Evolutionary conservation across 257 asterid species (phyloP).

Genomic region (Cinchona pubescens): DNA sequence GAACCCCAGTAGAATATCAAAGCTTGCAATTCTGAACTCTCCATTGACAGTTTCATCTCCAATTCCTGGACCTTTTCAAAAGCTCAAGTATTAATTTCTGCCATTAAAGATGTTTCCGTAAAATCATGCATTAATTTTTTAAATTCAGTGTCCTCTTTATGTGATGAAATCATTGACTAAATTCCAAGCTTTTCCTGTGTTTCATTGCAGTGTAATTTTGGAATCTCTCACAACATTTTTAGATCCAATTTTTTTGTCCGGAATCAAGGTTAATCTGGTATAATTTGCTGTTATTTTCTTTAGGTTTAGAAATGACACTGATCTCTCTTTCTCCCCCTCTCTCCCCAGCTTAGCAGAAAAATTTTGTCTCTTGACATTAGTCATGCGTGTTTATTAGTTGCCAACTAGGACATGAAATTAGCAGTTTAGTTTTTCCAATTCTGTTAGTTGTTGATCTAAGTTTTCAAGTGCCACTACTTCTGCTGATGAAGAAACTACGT

Average conservation of each 20-base stretch:
- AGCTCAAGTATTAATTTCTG: constrained; percentile 59
- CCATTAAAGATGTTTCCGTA: not conserved
- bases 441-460: not conserved
- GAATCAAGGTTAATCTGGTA: too few species aligned
- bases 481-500: not conserved
- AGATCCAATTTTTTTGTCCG: not conserved
- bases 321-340: not conserved
- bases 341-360: not conserved
- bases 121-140: not conserved
- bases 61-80: constrained; percentile 85
- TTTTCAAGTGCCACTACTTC: not conserved
- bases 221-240: not conserved
- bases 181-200: not conserved
- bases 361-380: too few species aligned
- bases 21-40: constrained; percentile 79
- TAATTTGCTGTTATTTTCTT: too few species aligned
- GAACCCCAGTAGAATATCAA: constrained; percentile 65
- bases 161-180: too few species aligned
- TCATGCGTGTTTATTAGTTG: too few species aligned
- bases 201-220: not conserved
- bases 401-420: not conserved
- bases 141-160: too few species aligned
- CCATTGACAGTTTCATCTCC: constrained; percentile 90
- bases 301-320: too few species aligned
- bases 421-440: too few species aligned